A percentile compares a stretch with the other conserved stretches of the same genome.
These are phyloP conservation scores for Umbelopsis vinacea DNA, from an alignment of 192 early-diverging fungal species.

Conservation along the genomic window DNA sequence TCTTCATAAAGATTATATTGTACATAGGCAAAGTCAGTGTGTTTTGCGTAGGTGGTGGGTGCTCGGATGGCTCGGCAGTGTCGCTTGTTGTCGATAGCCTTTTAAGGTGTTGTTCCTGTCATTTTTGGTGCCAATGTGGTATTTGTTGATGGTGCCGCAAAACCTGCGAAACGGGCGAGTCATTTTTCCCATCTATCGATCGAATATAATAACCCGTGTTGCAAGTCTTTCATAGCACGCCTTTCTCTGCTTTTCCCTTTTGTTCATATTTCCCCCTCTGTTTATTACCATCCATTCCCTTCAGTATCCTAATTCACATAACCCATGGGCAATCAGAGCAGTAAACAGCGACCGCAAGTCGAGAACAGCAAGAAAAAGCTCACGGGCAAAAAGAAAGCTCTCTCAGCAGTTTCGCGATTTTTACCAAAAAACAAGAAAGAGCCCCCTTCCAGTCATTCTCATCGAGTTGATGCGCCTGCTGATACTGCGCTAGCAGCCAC, in stretches of 20 bases:
- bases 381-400: neutral
- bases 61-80: slow-evolving; percentile 21
- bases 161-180: slow-evolving; percentile 4
- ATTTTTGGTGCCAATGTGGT: slow-evolving; percentile 8
- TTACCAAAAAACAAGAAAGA: slow-evolving; percentile 16
- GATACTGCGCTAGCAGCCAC: neutral
- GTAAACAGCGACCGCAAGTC: slow-evolving; percentile 3
- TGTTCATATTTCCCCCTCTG: neutral
- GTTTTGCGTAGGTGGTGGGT: neutral
- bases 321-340: neutral
- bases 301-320: neutral
- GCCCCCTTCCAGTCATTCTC: neutral
- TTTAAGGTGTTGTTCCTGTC: slow-evolving; percentile 18
- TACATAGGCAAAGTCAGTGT: neutral
- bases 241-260: neutral
- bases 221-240: neutral
- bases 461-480: neutral
- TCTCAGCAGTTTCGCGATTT: neutral
- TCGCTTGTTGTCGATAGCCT: slow-evolving; percentile 24
- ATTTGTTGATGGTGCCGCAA: slow-evolving; percentile 22
- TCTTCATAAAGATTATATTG: too few species aligned
- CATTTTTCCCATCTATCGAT: slow-evolving; percentile 20
- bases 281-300: neutral
- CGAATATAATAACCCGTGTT: neutral
- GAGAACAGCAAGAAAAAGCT: slow-evolving; percentile 10